phyloP scores from a whole-genome alignment of 352 stramenopile genomes.

The Pythium aristosporum region DNA sequence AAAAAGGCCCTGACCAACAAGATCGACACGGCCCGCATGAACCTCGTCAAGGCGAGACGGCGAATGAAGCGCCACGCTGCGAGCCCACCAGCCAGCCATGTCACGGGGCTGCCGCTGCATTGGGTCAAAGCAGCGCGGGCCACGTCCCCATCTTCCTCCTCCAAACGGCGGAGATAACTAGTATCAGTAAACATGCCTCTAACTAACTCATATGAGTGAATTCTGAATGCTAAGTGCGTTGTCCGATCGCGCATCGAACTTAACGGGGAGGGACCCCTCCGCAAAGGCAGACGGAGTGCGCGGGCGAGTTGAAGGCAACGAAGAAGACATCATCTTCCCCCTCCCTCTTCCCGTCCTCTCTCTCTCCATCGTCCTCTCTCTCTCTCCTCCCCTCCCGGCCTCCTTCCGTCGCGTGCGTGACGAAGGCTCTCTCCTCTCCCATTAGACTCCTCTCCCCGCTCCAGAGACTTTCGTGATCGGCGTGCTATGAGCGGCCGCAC shows the following conservation, averaged over 20 bases:
- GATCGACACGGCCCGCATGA: slow-evolving; percentile 18
- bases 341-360: background rate
- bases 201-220: slow-evolving; percentile 5
- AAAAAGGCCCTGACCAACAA: slow-evolving; percentile 25
- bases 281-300: slow-evolving; percentile 5
- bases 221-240: slow-evolving; percentile 15
- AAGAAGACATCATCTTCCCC: slow-evolving; percentile 6
- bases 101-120: slow-evolving; percentile 25
- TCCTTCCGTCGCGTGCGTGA: background rate
- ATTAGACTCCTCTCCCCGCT: background rate
- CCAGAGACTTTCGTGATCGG: background rate
- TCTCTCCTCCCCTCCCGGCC: background rate
- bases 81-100: slow-evolving; percentile 4
- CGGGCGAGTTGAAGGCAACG: slow-evolving; percentile 28
- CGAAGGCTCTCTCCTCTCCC: background rate
- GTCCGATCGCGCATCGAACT: slow-evolving; percentile 16
- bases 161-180: background rate
- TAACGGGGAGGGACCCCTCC: slow-evolving; percentile 9
- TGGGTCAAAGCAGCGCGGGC: slow-evolving; percentile 24
- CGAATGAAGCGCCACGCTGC: slow-evolving; percentile 21
- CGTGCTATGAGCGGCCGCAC: slow-evolving; percentile 21
- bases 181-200: slow-evolving; percentile 5
- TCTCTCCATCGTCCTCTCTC: background rate
- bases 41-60: slow-evolving; percentile 23
- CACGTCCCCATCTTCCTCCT: background rate